Percentiles rank a stretch among this genome's conserved stretches.
Conservation (phyloP, 768 basidiomycete species). For the Boletus rufocinnamomeus region DNA sequence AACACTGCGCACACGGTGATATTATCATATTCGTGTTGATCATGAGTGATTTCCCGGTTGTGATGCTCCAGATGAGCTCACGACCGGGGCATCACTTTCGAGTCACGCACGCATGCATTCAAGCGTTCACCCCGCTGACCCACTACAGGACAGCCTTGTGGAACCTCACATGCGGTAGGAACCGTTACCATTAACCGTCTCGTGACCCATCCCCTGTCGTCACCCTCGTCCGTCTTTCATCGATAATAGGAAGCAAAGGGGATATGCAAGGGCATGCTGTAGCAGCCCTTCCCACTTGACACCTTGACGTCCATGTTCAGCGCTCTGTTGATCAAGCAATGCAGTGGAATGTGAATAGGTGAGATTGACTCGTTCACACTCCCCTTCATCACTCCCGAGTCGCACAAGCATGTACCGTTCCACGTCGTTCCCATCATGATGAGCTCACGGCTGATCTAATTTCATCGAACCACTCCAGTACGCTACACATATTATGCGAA, state of each 20-base stretch:
- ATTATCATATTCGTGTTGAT: neutral
- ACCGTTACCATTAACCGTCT: neutral
- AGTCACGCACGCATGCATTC: neutral
- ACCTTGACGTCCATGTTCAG: too few species aligned
- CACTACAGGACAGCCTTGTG: neutral
- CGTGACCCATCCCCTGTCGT: neutral
- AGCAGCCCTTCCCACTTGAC: too few species aligned
- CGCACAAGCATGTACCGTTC: too few species aligned
- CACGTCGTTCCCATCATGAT: too few species aligned
- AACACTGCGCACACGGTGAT: neutral
- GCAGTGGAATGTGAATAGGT: too few species aligned
- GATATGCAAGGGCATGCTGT: too few species aligned
- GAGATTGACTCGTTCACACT: too few species aligned
- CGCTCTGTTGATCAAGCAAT: too few species aligned
- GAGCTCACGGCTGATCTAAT: too few species aligned
- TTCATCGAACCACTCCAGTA: neutral
- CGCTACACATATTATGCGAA: neutral
- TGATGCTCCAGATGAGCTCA: neutral
- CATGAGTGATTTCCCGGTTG: neutral
- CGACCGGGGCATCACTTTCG: neutral
- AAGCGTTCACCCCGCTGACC: neutral
- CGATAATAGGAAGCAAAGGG: too few species aligned
- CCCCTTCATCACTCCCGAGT: too few species aligned
- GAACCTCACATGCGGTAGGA: neutral
- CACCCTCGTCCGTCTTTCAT: too few species aligned